phyloP scores from a whole-genome alignment of 2,329 filamentous ascomycete species.

The Aspergillus sp. region DNA sequence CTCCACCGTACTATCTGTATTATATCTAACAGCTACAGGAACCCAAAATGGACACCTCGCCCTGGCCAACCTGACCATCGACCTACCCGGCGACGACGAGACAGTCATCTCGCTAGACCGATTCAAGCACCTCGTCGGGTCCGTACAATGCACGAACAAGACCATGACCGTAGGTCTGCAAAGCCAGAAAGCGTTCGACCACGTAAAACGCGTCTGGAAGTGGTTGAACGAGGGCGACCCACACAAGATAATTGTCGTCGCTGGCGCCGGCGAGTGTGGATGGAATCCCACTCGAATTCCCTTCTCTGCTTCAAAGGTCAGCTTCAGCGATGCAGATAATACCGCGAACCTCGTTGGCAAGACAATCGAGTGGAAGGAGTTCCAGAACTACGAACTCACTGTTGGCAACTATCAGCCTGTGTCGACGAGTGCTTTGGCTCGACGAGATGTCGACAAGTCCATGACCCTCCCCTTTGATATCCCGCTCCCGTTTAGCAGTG shows the following conservation, averaged over 20 bases:
- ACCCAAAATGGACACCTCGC: slow-evolving; percentile 14
- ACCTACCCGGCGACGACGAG: slow-evolving; percentile 14
- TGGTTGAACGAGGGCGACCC: slow-evolving; percentile 22
- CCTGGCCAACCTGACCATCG: slow-evolving; percentile 20
- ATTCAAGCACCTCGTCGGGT: slow-evolving; percentile 15
- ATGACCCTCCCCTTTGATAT: slow-evolving; percentile 19
- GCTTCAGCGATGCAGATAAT: slow-evolving; percentile 15
- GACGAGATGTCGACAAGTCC: slow-evolving; percentile 11
- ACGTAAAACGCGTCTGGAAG: slow-evolving; percentile 17
- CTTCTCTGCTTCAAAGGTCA: slow-evolving; percentile 19
- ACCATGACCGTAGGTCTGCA: slow-evolving; percentile 17
- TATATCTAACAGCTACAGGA: slow-evolving; percentile 5
- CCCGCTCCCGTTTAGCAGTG: slow-evolving; percentile 14
- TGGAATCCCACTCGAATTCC: slow-evolving; percentile 22
- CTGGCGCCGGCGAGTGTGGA: slow-evolving; percentile 22
- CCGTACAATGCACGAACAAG: slow-evolving; percentile 18
- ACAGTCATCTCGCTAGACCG: slow-evolving; percentile 20
- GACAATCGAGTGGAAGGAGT: slow-evolving; percentile 18
- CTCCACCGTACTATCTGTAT: not conserved
- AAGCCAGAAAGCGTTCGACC: slow-evolving; percentile 12
- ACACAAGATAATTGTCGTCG: slow-evolving; percentile 20
- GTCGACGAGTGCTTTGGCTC: not conserved
- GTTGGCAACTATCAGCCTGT: slow-evolving; percentile 12
- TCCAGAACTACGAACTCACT: slow-evolving; percentile 22
- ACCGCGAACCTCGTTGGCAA: slow-evolving; percentile 18